Conservation (phyloP, 164 flowering plant genomes). For the Macadamia integrifolia region DNA sequence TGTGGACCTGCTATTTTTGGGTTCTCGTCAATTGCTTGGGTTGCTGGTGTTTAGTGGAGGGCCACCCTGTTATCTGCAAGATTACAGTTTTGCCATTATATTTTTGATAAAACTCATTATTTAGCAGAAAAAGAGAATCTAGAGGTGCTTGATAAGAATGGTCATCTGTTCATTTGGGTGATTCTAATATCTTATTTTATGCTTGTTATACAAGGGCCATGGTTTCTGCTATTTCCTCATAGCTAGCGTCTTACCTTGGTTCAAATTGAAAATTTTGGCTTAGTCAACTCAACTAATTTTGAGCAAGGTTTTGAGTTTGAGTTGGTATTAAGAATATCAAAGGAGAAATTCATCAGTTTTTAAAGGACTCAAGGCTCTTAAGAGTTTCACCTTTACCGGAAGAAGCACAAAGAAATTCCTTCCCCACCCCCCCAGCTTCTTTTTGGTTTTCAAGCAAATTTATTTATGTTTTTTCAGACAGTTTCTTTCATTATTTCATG, state of each 20-base stretch:
- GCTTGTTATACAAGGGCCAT: neutral
- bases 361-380: too few relatives aligned
- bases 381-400: too few relatives aligned
- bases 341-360: too few relatives aligned
- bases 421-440: too few relatives aligned
- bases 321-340: too few relatives aligned
- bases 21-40: too few relatives aligned
- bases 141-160: neutral
- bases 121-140: neutral
- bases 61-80: neutral
- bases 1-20: too few relatives aligned
- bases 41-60: neutral
- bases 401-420: too few relatives aligned
- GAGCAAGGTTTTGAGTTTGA: neutral
- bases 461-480: too few relatives aligned
- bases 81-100: too few relatives aligned
- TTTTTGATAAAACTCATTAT: neutral
- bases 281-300: neutral
- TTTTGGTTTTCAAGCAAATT: too few relatives aligned
- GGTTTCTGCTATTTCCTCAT: neutral
- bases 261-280: neutral
- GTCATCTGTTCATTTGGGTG: neutral
- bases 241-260: neutral
- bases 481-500: too few relatives aligned
- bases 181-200: neutral